Evolutionary conservation across 1,139 yeast genomes (phyloP).

Genomic region (Saccharomyces pastorianus): DNA sequence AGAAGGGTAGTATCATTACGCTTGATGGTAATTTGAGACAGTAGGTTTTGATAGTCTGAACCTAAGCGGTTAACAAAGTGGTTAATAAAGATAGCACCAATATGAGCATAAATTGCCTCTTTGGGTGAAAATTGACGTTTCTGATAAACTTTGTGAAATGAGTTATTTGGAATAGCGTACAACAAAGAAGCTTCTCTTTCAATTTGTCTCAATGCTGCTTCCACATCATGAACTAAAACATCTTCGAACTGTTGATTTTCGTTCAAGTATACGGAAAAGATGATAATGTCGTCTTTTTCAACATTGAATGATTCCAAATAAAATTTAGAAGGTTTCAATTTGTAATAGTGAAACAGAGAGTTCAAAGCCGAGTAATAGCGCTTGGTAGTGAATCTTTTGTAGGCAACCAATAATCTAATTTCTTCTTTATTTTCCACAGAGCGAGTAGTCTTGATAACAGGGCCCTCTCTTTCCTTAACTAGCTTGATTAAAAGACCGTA

Average conservation of each 20-base stretch:
- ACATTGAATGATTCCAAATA: conserved; percentile 77
- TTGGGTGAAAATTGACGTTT: conserved; percentile 79
- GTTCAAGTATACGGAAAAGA: conserved; percentile 78
- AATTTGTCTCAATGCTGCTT: conserved; percentile 79
- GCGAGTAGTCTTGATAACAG: conserved; percentile 74
- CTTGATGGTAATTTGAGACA: conserved; percentile 22
- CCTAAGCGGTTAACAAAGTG: conserved; percentile 94
- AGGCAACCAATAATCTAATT: conserved; percentile 83
- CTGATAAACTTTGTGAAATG: conserved; percentile 68
- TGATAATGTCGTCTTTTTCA: conserved; percentile 59
- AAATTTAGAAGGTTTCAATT: conserved; percentile 76
- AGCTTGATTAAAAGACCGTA: conserved; percentile 66
- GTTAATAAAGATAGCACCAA: conserved; percentile 85
- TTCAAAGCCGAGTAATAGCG: conserved; percentile 84
- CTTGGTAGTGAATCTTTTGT: conserved; percentile 74
- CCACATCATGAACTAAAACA: conserved; percentile 36
- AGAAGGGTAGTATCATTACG: conserved; percentile 40
- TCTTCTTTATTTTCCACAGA: conserved; percentile 73
- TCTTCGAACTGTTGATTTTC: conserved; percentile 33
- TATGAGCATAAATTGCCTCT: conserved; percentile 90
- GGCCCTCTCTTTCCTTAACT: conserved; percentile 76
- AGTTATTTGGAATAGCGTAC: conserved; percentile 84
- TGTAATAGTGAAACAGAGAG: conserved; percentile 83
- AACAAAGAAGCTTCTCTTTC: conserved; percentile 89
- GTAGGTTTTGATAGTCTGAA: conserved; percentile 62